A percentile compares a stretch with the other conserved stretches of the same genome.
phyloP scores from a whole-genome alignment of 495 filamentous ascomycete genomes.

The Aspergillus olivimuriae region DNA sequence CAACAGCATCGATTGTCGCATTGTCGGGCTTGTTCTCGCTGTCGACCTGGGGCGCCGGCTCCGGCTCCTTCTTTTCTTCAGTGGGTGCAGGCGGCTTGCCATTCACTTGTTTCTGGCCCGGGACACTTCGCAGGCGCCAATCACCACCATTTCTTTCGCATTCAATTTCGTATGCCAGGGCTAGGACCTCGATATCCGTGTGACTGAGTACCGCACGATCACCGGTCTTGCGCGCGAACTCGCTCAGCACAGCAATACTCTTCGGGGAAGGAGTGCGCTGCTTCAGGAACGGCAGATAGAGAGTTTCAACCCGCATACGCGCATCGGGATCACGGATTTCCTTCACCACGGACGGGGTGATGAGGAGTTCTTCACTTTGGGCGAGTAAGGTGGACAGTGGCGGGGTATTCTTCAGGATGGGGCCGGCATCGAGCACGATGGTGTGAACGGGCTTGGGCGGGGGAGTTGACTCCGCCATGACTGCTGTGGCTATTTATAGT shows the following conservation, averaged over 20 bases:
- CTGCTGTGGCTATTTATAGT: conserved; percentile 3
- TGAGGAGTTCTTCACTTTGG: conserved; percentile 72
- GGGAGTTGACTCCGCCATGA: conserved; percentile 34
- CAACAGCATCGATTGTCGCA: conserved; percentile 24
- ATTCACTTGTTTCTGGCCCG: conserved; percentile 70
- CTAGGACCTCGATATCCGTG: conserved; percentile 82
- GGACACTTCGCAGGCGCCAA: conserved; percentile 70
- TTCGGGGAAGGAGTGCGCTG: conserved; percentile 64
- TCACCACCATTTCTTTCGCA: conserved; percentile 77
- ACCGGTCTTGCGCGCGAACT: conserved; percentile 85
- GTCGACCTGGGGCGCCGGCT: conserved; percentile 20
- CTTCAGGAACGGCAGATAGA: conserved; percentile 76
- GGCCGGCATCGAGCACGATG: conserved; percentile 83
- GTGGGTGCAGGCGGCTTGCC: conserved; percentile 61
- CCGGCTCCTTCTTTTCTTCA: conserved; percentile 24
- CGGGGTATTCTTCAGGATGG: conserved; percentile 85
- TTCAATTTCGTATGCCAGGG: conserved; percentile 86
- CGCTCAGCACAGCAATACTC: conserved; percentile 70
- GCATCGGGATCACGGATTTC: conserved; percentile 89
- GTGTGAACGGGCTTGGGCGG: conserved; percentile 68
- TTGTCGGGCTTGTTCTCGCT: conserved; percentile 2
- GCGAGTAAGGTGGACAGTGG: conserved; percentile 68
- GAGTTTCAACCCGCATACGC: conserved; percentile 69
- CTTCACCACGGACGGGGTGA: conserved; percentile 75
- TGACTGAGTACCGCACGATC: conserved; percentile 80